Evolutionary conservation across 2,329 filamentous ascomycete genomes (phyloP).

Genomic region (Sporothrix sp.): DNA sequence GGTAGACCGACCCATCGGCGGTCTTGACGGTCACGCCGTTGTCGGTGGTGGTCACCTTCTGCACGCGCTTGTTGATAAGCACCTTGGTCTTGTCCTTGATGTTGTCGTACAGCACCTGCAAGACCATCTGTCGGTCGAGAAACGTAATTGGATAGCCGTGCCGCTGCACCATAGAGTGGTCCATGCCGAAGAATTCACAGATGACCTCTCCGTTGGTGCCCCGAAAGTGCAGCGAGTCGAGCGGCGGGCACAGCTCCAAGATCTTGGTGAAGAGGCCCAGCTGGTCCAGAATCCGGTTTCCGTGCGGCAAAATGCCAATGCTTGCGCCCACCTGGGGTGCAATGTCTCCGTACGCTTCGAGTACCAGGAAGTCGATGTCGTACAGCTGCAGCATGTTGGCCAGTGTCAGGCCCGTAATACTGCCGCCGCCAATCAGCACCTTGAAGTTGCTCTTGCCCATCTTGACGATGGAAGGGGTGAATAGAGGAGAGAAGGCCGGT

Average conservation of each 20-base stretch:
- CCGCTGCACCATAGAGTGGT: slow-evolving; percentile 16
- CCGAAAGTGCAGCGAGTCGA: slow-evolving; percentile 11
- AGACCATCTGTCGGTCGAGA: slow-evolving; percentile 27
- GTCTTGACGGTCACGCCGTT: slow-evolving; percentile 25
- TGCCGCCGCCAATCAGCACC: slow-evolving; percentile 40
- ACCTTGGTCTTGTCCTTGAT: slow-evolving; percentile 27
- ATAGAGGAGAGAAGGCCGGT: neutral
- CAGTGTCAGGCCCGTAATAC: slow-evolving; percentile 37
- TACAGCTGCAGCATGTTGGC: slow-evolving; percentile 36
- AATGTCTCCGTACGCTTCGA: slow-evolving; percentile 34
- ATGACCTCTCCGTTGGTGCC: slow-evolving; percentile 16
- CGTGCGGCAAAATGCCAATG: slow-evolving; percentile 36
- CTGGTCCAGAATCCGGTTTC: slow-evolving; percentile 39
- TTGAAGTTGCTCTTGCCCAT: slow-evolving; percentile 20
- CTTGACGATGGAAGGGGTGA: neutral
- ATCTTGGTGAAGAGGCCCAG: slow-evolving; percentile 31
- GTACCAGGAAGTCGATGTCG: slow-evolving; percentile 38
- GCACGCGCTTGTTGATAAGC: slow-evolving; percentile 22
- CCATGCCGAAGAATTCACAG: slow-evolving; percentile 17
- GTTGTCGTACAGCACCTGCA: slow-evolving; percentile 27
- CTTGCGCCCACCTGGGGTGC: slow-evolving; percentile 38
- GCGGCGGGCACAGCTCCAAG: slow-evolving; percentile 7
- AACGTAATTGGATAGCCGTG: slow-evolving; percentile 28
- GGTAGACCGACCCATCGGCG: slow-evolving; percentile 22
- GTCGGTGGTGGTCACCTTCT: slow-evolving; percentile 19